A percentile compares a stretch with the other conserved stretches of the same genome.
Conservation (phyloP, 371 early-diverging fungal species). For the Mucor lusitanicus region DNA sequence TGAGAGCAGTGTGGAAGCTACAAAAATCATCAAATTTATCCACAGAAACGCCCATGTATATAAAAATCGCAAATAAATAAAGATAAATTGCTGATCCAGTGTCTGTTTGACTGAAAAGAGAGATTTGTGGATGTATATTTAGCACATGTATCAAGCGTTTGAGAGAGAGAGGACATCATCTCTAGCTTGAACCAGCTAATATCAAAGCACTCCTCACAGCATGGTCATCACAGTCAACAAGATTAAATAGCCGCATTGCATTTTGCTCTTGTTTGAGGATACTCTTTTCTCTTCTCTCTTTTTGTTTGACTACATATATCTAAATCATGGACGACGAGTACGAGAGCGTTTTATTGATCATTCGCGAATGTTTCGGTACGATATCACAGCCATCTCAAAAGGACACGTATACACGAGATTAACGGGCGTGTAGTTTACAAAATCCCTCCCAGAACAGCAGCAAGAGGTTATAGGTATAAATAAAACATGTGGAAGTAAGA, state of each 20-base stretch:
- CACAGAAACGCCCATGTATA: not conserved
- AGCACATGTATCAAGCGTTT: too few species aligned
- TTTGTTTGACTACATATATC: not conserved
- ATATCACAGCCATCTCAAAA: not conserved
- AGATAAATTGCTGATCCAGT: too few species aligned
- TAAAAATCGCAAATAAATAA: not conserved
- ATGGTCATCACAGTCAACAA: not conserved
- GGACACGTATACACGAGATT: not conserved
- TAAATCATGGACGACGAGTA: conserved; percentile 52
- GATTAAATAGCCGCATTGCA: not conserved
- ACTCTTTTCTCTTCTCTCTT: not conserved
- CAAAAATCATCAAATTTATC: not conserved
- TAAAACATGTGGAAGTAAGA: not conserved
- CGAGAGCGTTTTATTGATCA: conserved; percentile 79
- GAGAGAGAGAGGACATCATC: too few species aligned
- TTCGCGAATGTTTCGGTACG: conserved; percentile 81
- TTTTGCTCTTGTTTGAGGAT: not conserved
- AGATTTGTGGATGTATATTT: too few species aligned
- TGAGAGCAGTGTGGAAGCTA: not conserved
- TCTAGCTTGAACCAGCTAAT: too few species aligned
- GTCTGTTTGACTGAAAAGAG: too few species aligned
- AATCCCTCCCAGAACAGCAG: conserved; percentile 77
- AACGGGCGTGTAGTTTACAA: conserved; percentile 60
- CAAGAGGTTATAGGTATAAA: conserved; percentile 72
- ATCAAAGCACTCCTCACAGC: too few species aligned